Conservation (phyloP, 2,329 filamentous ascomycete species). For the Cyclaneusma minus region DNA sequence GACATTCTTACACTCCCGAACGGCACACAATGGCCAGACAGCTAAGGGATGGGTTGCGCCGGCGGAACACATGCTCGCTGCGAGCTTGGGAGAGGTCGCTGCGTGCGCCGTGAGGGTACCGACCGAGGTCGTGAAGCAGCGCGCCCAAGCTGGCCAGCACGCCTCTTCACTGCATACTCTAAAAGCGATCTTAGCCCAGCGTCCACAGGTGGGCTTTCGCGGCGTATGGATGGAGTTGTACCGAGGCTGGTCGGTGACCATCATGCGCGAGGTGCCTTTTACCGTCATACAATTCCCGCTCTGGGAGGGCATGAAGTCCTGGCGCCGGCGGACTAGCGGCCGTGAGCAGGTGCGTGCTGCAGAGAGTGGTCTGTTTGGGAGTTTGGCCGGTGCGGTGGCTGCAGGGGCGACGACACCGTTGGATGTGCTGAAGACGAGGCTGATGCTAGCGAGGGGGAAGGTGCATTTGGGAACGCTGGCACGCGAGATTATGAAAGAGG, state of each 20-base stretch:
- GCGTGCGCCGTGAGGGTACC: constrained; percentile 87
- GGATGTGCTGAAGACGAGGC: constrained; percentile 90
- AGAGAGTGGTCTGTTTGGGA: constrained; percentile 77
- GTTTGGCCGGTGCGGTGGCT: constrained; percentile 67
- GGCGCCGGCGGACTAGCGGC: constrained; percentile 29
- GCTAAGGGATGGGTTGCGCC: constrained; percentile 16
- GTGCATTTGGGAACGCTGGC: constrained; percentile 45
- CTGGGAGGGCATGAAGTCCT: constrained; percentile 84
- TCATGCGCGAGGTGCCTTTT: constrained; percentile 92
- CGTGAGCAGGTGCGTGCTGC: constrained; percentile 41
- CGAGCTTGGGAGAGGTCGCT: constrained; percentile 73
- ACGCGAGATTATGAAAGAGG: constrained; percentile 43
- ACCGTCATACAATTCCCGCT: constrained; percentile 95
- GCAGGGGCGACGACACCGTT: constrained; percentile 83
- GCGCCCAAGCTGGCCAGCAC: constrained; percentile 78
- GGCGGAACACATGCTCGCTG: constrained; percentile 66
- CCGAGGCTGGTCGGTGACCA: constrained; percentile 79
- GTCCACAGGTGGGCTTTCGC: constrained; percentile 24
- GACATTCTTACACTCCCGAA: constrained; percentile 24
- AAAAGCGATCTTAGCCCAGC: constrained; percentile 46
- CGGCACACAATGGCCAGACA: constrained; percentile 16
- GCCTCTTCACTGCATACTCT: constrained; percentile 54
- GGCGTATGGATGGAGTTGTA: constrained; percentile 75
- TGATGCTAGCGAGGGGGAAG: constrained; percentile 73
- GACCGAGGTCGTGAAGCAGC: constrained; percentile 93